Evolutionary conservation across 2,329 filamentous ascomycete genomes (phyloP).

Genomic region (Penicillium occitanis): DNA sequence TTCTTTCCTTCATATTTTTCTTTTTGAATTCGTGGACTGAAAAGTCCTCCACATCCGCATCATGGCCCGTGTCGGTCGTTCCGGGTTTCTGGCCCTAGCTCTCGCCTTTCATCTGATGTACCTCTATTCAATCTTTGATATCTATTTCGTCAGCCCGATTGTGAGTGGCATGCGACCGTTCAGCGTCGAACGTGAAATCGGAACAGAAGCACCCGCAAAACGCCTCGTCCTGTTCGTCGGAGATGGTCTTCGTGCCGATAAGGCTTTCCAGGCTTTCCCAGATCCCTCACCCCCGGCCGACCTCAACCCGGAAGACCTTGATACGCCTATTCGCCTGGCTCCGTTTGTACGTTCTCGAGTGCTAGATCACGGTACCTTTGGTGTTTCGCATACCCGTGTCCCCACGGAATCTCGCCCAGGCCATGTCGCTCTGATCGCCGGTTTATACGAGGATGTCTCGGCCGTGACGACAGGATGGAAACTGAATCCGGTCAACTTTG

Average conservation of each 20-base stretch:
- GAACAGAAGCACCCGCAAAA: constrained; percentile 73
- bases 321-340: constrained; percentile 71
- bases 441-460: constrained; percentile 96
- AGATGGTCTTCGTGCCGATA: constrained; percentile 96
- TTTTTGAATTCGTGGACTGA: not conserved
- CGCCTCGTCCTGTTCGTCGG: constrained; percentile 92
- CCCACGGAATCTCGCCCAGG: constrained; percentile 95
- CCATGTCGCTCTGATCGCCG: constrained; percentile 94
- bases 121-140: constrained; percentile 94
- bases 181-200: constrained; percentile 61
- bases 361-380: constrained; percentile 88
- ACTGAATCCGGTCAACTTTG: constrained; percentile 95
- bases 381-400: constrained; percentile 93
- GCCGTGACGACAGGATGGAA: constrained; percentile 98
- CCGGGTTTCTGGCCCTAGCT: constrained; percentile 83
- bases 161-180: constrained; percentile 92
- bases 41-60: constrained; percentile 9
- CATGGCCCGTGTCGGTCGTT: constrained; percentile 62
- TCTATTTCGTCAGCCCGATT: constrained; percentile 97
- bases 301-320: constrained; percentile 27
- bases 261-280: constrained; percentile 90
- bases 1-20: not conserved
- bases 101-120: constrained; percentile 92
- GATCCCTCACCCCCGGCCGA: constrained; percentile 67
- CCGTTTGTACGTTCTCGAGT: constrained; percentile 89